These are phyloP conservation scores for Macrophomina tecta DNA, from an alignment of 2,329 filamentous ascomycete species.

Conservation along the genomic window DNA sequence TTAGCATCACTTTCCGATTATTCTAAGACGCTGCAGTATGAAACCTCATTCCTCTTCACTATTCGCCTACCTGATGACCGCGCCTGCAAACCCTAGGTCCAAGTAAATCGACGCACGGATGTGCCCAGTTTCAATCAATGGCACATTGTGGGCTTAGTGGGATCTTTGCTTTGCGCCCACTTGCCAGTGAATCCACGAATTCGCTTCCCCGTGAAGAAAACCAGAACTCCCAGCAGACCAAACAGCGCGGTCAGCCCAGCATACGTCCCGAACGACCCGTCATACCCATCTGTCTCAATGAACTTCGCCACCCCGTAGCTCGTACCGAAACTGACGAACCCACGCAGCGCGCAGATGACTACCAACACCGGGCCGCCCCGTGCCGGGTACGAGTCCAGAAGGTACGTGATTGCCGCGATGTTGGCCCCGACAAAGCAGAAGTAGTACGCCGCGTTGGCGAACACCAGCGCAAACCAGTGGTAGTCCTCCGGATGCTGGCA, in stretches of 20 bases:
- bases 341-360: constrained; percentile 54
- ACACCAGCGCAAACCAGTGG: constrained; percentile 46
- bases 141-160: constrained; percentile 10
- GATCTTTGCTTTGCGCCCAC: constrained; percentile 35
- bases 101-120: too few relatives aligned
- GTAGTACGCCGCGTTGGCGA: constrained; percentile 39
- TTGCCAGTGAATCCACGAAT: constrained; percentile 40
- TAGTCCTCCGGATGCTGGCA: constrained; percentile 43
- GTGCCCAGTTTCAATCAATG: neutral
- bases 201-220: constrained; percentile 42
- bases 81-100: too few relatives aligned
- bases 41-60: neutral
- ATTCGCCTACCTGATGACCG: neutral
- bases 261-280: constrained; percentile 42
- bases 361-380: constrained; percentile 52
- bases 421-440: constrained; percentile 52
- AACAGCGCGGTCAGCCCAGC: constrained; percentile 39
- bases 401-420: constrained; percentile 53
- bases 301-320: constrained; percentile 48
- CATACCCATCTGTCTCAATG: constrained; percentile 40
- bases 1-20: too few relatives aligned
- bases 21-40: too few relatives aligned
- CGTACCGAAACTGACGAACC: constrained; percentile 53
- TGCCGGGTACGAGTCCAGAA: constrained; percentile 53
- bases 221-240: constrained; percentile 38